Evolutionary conservation across 2,329 filamentous ascomycete species (phyloP), one percentile per base, ranked within the genome.

Genomic region (Hypoxylon sp.): DNA sequence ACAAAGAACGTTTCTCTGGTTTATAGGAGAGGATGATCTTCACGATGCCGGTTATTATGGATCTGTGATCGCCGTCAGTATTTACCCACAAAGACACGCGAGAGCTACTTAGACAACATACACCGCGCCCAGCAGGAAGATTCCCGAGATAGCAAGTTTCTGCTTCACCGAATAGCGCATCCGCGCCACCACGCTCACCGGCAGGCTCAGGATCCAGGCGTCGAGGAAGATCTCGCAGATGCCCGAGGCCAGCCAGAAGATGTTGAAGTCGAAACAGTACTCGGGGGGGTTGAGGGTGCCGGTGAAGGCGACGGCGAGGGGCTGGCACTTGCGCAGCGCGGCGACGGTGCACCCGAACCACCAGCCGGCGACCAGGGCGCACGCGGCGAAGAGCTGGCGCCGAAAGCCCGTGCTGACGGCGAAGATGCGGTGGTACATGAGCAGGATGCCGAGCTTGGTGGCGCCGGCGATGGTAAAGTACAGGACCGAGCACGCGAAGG

Each of bases 381-480:
- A 34, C 0, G 55, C 25, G 5, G 56, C n/a, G 9, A 48, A 55
- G 0, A 67, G 46, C 30, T 63, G 61, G 4, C 48, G 46, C 7
- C 64, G 62, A 23, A 69, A 69, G 3, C 51, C 29, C 0, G 21
- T 13, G 29, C 50, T 62, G n/a, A 63, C 37, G 19, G 52, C 50
- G 42, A 71, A 71, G n/a, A 70, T 63, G 8, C 65, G 60, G 5
- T 63, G 51, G 51, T 71, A 71, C 47, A 72, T 61, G 21, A 64
- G 53, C 7, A 71, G 29, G 20, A 71, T 67, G 0, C 63, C 67
- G 0, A 70, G 43, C 30, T 71, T 71, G 0, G 68, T 64, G 1
- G 68, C 47, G 2, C 55, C 56, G 1, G 65, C 51, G 7, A 69
- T 61, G 9, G 60, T 61, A 16, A 67, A 69, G 41, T 71, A 71